phyloP scores from a whole-genome alignment of 345 rosid genomes.

The Boechera divaricarpa region DNA sequence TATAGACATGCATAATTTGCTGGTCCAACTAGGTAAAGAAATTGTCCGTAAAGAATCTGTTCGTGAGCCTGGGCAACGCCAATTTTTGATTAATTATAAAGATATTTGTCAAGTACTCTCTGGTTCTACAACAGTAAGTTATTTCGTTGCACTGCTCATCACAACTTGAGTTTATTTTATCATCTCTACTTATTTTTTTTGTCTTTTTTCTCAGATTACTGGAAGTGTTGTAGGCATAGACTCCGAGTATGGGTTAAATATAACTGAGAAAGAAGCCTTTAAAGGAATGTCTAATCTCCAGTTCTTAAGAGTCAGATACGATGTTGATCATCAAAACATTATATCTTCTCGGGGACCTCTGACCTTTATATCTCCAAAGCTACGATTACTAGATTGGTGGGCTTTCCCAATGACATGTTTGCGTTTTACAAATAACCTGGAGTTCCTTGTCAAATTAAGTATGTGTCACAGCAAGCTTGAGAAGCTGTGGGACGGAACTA shows the following conservation, averaged over 20 bases:
- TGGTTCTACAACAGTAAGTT: slow-evolving; percentile 16
- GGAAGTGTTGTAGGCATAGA: slow-evolving; percentile 22
- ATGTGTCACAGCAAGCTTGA: background rate
- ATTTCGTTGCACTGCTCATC: background rate
- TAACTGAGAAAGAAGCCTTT: background rate
- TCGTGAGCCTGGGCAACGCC: slow-evolving; percentile 17
- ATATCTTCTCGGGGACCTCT: background rate
- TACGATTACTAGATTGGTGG: slow-evolving; percentile 30
- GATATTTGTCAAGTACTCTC: slow-evolving; percentile 28
- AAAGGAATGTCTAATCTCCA: slow-evolving; percentile 29
- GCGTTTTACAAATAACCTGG: background rate
- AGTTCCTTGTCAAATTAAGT: slow-evolving; percentile 14
- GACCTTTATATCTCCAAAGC: background rate
- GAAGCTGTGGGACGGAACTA: slow-evolving; percentile 31
- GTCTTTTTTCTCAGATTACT: slow-evolving; percentile 19
- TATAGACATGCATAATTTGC: slow-evolving; percentile 33
- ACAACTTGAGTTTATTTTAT: background rate
- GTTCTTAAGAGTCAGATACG: slow-evolving; percentile 11
- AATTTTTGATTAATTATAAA: slow-evolving; percentile 23
- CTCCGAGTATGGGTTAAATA: background rate
- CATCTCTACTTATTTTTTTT: background rate
- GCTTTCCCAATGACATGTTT: slow-evolving; percentile 11
- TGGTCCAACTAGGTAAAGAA: slow-evolving; percentile 37
- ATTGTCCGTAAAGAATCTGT: slow-evolving; percentile 20
- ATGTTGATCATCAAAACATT: too few species aligned